Evolutionary conservation across 2,329 filamentous ascomycete species (phyloP).

Genomic region (Neopestalotiopsis sp.): DNA sequence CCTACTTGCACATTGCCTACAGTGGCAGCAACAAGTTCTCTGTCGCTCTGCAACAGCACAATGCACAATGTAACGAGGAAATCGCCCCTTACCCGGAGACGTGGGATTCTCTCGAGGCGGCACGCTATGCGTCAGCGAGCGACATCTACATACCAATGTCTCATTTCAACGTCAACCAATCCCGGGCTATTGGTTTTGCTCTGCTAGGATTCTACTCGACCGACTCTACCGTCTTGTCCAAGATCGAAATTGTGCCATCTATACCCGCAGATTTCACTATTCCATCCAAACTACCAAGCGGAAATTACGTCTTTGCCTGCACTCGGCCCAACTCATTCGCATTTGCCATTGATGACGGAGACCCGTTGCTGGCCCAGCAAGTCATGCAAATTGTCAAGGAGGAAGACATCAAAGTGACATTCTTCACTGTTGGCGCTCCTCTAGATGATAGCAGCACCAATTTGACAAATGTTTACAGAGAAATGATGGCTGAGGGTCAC

Average conservation of each 20-base stretch:
- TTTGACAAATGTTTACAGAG: conserved; percentile 66
- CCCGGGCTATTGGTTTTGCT: conserved; percentile 61
- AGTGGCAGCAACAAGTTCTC: conserved; percentile 67
- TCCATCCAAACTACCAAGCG: conserved; percentile 65
- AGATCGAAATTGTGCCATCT: conserved; percentile 64
- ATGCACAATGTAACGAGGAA: conserved; percentile 59
- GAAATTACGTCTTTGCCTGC: conserved; percentile 67
- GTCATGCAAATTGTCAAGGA: conserved; percentile 67
- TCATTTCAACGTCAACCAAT: conserved; percentile 69
- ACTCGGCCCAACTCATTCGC: conserved; percentile 73
- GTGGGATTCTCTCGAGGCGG: conserved; percentile 70
- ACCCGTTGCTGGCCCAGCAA: conserved; percentile 62
- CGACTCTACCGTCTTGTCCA: conserved; percentile 55
- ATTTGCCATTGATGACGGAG: conserved; percentile 75
- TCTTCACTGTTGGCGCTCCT: conserved; percentile 72
- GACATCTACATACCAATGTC: conserved; percentile 71
- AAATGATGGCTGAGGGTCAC: conserved; percentile 67
- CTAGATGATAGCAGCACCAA: conserved; percentile 65
- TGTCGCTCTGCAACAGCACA: conserved; percentile 71
- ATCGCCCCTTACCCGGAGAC: conserved; percentile 69
- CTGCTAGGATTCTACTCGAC: conserved; percentile 68
- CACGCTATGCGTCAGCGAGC: conserved; percentile 57
- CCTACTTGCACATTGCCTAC: conserved; percentile 70
- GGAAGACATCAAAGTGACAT: conserved; percentile 69
- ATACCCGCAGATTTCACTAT: conserved; percentile 58